Percentiles rank a stretch among this genome's conserved stretches.
Evolutionary conservation across 2,329 filamentous ascomycete species (phyloP).

Genomic region (Colletotrichum sp.): DNA sequence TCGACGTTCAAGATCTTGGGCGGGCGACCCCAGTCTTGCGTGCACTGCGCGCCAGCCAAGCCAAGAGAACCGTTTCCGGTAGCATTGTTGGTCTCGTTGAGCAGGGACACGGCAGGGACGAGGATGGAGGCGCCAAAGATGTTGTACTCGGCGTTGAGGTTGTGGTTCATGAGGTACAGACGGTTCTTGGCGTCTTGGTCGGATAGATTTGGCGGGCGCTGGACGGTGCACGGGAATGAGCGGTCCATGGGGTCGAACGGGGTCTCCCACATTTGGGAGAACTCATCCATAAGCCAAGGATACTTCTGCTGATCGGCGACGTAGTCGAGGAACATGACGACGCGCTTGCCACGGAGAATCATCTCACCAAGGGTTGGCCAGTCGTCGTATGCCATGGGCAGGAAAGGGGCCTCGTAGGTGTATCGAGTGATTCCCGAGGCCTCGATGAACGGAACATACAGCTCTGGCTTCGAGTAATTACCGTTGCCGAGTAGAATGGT

Average conservation of each 20-base stretch:
- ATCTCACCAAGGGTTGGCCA: constrained; percentile 86
- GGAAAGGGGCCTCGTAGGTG: constrained; percentile 73
- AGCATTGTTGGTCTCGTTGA: constrained; percentile 76
- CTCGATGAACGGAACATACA: constrained; percentile 74
- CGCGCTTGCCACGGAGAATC: constrained; percentile 73
- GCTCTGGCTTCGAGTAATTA: constrained; percentile 68
- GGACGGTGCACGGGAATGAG: constrained; percentile 76
- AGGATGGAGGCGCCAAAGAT: constrained; percentile 68
- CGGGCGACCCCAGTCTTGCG: constrained; percentile 64
- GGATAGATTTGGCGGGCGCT: constrained; percentile 75
- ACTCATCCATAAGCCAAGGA: constrained; percentile 88
- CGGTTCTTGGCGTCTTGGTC: constrained; percentile 59
- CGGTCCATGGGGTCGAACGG: constrained; percentile 74
- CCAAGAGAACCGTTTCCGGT: constrained; percentile 72
- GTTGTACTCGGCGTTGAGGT: constrained; percentile 80
- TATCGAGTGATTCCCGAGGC: constrained; percentile 74
- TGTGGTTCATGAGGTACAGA: constrained; percentile 89
- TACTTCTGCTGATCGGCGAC: constrained; percentile 77
- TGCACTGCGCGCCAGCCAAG: constrained; percentile 66
- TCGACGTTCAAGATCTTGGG: constrained; percentile 85
- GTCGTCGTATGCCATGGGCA: constrained; percentile 73
- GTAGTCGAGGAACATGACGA: constrained; percentile 86
- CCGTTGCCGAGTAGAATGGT: constrained; percentile 87
- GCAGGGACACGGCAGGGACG: constrained; percentile 72
- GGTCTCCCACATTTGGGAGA: constrained; percentile 89